A percentile compares a stretch with the other conserved stretches of the same genome.
These are phyloP conservation scores for Cylindrotheca closterium DNA, from an alignment of 108 stramenopile genomes.

Conservation along the genomic window DNA sequence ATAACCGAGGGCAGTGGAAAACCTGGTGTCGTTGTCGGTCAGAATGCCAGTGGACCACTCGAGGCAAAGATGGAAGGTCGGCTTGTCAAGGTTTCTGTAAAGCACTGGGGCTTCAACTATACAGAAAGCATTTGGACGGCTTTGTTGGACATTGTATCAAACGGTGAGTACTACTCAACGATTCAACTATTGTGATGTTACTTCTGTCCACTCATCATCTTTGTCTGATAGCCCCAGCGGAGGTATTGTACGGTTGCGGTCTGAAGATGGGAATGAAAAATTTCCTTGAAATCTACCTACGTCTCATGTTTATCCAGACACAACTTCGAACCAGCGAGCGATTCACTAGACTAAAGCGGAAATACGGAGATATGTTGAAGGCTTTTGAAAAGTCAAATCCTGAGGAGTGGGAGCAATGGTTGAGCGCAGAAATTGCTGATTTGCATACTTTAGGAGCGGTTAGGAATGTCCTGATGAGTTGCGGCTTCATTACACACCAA, in stretches of 20 bases:
- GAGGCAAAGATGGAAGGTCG: conserved; percentile 23
- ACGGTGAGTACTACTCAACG: conserved; percentile 6
- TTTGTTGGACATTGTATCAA: conserved; percentile 47
- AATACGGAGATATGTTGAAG: conserved; percentile 22
- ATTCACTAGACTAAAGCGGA: conserved; percentile 25
- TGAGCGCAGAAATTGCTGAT: conserved; percentile 9
- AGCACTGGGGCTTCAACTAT: conserved; percentile 69
- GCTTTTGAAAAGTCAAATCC: conserved; percentile 20
- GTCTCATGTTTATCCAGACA: conserved; percentile 48
- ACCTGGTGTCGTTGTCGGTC: conserved; percentile 35
- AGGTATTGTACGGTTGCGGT: conserved; percentile 60
- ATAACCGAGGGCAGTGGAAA: background rate
- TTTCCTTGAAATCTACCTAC: conserved; percentile 48
- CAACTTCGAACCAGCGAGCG: conserved; percentile 36
- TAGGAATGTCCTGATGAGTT: conserved; percentile 37
- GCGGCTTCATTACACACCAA: conserved; percentile 37
- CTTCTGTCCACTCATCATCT: background rate
- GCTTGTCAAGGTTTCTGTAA: conserved; percentile 36
- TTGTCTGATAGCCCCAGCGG: conserved; percentile 24
- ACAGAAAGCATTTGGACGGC: conserved; percentile 58
- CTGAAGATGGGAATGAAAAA: conserved; percentile 46
- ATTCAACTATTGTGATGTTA: too few relatives aligned
- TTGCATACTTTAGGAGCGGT: conserved; percentile 25
- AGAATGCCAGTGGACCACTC: conserved; percentile 15
- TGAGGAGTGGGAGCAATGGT: conserved; percentile 30